phyloP scores from a whole-genome alignment of 305 asterid genomes.

The Solanum hybrid region DNA sequence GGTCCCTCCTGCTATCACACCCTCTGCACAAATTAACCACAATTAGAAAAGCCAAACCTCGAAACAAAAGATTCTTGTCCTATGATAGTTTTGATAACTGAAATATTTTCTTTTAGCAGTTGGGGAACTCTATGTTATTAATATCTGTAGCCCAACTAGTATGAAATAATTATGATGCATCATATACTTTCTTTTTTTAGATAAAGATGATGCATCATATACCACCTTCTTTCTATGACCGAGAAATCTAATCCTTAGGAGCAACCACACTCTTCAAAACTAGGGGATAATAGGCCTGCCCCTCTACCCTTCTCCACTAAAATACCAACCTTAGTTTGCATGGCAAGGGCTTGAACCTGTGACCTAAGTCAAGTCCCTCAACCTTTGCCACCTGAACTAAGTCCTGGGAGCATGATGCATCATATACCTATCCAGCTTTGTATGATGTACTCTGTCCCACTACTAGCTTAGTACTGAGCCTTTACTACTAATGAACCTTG shows the following conservation, averaged over 20 bases:
- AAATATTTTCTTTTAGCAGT: background rate
- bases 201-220: background rate
- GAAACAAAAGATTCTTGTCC: background rate
- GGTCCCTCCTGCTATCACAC: conserved; percentile 85
- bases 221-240: background rate
- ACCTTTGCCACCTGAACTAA: background rate
- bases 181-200: background rate
- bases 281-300: background rate
- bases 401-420: background rate
- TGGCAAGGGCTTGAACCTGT: background rate
- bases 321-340: background rate
- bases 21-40: conserved; percentile 44
- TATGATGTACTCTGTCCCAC: background rate
- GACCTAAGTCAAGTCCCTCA: background rate
- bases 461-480: background rate
- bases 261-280: background rate
- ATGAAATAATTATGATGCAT: background rate
- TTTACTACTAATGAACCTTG: background rate
- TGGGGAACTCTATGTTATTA: background rate
- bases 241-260: background rate
- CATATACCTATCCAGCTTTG: background rate
- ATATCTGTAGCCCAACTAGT: background rate
- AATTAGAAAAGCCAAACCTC: conserved; percentile 1
- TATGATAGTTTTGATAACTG: background rate
- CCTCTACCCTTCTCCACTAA: background rate